These are phyloP conservation scores for Trichocladium uniseriatum DNA, from an alignment of 495 filamentous ascomycete species.

Conservation along the genomic window DNA sequence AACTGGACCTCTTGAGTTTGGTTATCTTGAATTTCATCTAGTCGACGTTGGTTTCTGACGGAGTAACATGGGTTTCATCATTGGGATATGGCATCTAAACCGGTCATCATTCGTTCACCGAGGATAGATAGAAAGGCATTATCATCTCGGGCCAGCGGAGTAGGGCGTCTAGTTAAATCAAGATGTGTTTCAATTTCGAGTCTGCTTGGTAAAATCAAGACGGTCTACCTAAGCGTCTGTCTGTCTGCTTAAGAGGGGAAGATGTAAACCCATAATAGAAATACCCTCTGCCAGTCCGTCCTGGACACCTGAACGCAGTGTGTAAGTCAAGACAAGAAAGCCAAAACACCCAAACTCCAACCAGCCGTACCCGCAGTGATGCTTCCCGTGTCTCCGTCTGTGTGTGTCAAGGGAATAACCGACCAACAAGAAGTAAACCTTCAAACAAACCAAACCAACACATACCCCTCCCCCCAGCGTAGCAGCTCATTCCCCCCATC, in stretches of 20 bases:
- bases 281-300: background rate
- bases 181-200: background rate
- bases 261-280: background rate
- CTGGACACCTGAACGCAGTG: background rate
- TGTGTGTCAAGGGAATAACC: background rate
- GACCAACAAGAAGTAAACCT: background rate
- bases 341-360: background rate
- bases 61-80: too few species aligned
- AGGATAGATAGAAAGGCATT: background rate
- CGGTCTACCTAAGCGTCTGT: background rate
- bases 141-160: background rate
- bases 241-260: too few species aligned
- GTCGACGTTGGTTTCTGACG: too few species aligned
- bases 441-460: background rate
- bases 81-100: too few species aligned
- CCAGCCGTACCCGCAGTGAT: background rate
- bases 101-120: too few species aligned
- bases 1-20: too few species aligned
- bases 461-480: background rate
- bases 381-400: background rate
- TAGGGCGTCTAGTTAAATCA: background rate
- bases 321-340: background rate
- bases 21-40: too few species aligned
- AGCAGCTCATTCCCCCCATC: background rate
- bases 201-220: background rate